Conservation (phyloP, 2,329 filamentous ascomycete genomes). For the Aspergillus arachidicola region DNA sequence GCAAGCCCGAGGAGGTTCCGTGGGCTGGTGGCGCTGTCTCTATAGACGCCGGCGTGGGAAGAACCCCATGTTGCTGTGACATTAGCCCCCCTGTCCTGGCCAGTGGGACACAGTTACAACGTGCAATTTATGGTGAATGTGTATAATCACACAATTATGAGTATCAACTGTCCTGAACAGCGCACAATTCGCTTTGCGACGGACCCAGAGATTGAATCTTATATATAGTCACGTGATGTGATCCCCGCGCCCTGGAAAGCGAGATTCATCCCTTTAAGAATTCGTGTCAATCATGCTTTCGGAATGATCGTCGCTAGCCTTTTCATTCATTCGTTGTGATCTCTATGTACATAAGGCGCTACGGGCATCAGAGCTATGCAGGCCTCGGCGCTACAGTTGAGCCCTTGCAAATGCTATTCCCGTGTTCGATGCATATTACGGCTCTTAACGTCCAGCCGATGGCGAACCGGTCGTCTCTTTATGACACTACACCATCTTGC, state of each 20-base stretch:
- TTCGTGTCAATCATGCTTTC: neutral
- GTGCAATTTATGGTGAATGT: neutral
- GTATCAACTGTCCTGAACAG: neutral
- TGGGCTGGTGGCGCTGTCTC: constrained; percentile 23
- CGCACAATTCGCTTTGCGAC: neutral
- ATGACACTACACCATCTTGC: constrained; percentile 67
- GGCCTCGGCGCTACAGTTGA: neutral
- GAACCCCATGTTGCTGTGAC: constrained; percentile 29
- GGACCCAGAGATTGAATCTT: constrained; percentile 27
- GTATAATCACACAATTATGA: constrained; percentile 1
- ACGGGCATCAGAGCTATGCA: neutral
- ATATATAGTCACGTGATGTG: constrained; percentile 33
- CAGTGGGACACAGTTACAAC: constrained; percentile 3
- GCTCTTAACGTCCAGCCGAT: neutral
- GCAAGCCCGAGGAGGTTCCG: constrained; percentile 17
- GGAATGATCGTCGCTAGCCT: neutral
- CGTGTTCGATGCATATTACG: neutral
- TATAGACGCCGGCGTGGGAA: constrained; percentile 27
- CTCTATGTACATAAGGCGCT: neutral
- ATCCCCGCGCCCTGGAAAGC: neutral
- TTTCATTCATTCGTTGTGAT: neutral
- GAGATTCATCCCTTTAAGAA: neutral
- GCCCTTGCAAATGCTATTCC: neutral
- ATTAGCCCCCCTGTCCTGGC: constrained; percentile 19
- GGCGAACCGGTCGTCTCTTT: constrained; percentile 11